Percentiles rank a stretch among this genome's conserved stretches.
phyloP scores from a whole-genome alignment of 768 basidiomycete species.

The Lactifluus volemus region DNA sequence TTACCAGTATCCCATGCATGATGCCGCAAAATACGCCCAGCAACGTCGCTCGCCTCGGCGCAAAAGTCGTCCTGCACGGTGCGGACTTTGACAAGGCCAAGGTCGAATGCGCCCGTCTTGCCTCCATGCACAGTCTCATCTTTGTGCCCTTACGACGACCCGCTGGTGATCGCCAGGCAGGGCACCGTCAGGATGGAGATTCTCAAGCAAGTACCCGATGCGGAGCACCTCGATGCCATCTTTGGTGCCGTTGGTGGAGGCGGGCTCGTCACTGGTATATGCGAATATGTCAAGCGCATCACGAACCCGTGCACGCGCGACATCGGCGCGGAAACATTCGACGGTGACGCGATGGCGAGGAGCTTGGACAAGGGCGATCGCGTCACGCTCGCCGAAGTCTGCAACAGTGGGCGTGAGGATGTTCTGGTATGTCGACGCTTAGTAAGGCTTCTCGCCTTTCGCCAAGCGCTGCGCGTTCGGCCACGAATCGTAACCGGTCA shows the following conservation, averaged over 20 bases:
- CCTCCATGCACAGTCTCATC: slow-evolving; percentile 61
- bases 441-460: slow-evolving; percentile 91
- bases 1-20: slow-evolving; percentile 96
- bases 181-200: slow-evolving; percentile 95
- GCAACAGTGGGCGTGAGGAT: no score
- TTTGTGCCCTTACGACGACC: slow-evolving; percentile 98
- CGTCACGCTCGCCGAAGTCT: slow-evolving; percentile 79
- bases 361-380: slow-evolving; percentile 78
- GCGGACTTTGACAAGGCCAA: slow-evolving; percentile 95
- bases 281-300: slow-evolving; percentile 87
- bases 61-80: slow-evolving; percentile 90
- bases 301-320: slow-evolving; percentile 77
- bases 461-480: slow-evolving; percentile 95
- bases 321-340: slow-evolving; percentile 87
- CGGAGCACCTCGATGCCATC: slow-evolving; percentile 72
- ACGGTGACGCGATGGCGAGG: slow-evolving; percentile 88
- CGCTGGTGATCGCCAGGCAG: slow-evolving; percentile 93
- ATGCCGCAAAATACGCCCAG: slow-evolving; percentile 93
- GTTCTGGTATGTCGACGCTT: slow-evolving; percentile 91
- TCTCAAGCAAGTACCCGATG: slow-evolving; percentile 73
- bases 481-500: slow-evolving; percentile 92
- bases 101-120: slow-evolving; percentile 83
- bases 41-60: slow-evolving; percentile 90
- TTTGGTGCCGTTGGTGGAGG: slow-evolving; percentile 94
- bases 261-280: slow-evolving; percentile 84